phyloP scores from a whole-genome alignment of 441 rosid species.

The Gossypium trilobum region DNA sequence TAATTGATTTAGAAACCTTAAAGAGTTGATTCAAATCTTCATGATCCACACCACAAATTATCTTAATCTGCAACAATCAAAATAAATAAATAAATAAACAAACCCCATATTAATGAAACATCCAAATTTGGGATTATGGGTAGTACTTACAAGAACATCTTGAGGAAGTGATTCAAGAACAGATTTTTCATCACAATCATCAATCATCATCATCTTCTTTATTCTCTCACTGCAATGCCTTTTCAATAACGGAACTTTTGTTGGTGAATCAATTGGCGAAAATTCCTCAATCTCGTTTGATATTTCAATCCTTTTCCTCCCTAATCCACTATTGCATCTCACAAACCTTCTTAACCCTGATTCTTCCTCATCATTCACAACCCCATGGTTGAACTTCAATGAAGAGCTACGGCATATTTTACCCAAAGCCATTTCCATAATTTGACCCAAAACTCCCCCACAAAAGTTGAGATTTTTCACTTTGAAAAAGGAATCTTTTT shows the following conservation, averaged over 20 bases:
- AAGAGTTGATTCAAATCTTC: constrained; percentile 60
- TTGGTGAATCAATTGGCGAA: constrained; percentile 10
- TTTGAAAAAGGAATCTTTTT: background rate
- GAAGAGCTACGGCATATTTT: constrained; percentile 22
- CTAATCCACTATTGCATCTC: constrained; percentile 40
- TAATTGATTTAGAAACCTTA: constrained; percentile 54
- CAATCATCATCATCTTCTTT: background rate
- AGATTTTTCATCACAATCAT: constrained; percentile 26
- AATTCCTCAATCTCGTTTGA: constrained; percentile 24
- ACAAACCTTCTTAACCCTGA: constrained; percentile 33
- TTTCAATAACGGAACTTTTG: constrained; percentile 36
- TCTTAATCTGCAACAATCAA: constrained; percentile 36
- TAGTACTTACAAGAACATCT: constrained; percentile 57
- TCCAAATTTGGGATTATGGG: background rate
- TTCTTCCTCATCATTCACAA: constrained; percentile 21
- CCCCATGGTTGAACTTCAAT: constrained; percentile 23
- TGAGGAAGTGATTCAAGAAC: constrained; percentile 58
- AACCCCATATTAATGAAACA: background rate
- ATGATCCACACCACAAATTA: constrained; percentile 64
- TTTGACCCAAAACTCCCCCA: background rate
- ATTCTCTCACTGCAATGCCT: constrained; percentile 34
- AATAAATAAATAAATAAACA: background rate
- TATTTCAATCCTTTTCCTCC: constrained; percentile 63
- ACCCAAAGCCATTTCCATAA: constrained; percentile 30
- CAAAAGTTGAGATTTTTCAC: background rate